These are phyloP conservation scores for Alternaria longipes DNA, from an alignment of 2,329 filamentous ascomycete genomes.

Conservation along the genomic window DNA sequence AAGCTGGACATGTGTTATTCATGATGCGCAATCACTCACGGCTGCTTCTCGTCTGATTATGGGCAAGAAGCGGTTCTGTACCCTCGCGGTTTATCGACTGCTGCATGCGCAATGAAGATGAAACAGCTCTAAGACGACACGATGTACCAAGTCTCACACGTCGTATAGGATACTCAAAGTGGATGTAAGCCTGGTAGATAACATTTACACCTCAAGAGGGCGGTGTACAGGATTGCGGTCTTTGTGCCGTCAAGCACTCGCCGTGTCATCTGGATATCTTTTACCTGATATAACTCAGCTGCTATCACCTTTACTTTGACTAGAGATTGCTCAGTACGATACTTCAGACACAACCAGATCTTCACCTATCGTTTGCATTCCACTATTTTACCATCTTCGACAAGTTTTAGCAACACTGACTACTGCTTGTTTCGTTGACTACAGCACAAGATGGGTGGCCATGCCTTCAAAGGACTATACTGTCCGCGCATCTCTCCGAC, in stretches of 20 bases:
- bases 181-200: neutral
- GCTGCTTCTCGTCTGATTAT: too few species aligned
- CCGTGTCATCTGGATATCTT: neutral
- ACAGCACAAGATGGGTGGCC: slow-evolving; percentile 28
- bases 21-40: too few species aligned
- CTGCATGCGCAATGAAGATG: neutral
- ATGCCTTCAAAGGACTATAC: slow-evolving; percentile 20
- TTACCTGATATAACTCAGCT: neutral
- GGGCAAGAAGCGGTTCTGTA: neutral
- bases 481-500: slow-evolving; percentile 33
- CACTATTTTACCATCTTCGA: neutral
- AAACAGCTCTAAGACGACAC: neutral
- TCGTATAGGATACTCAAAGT: neutral
- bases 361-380: too few species aligned
- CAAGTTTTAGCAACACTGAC: too few species aligned
- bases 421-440: neutral
- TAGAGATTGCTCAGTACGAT: too few species aligned
- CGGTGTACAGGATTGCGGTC: neutral
- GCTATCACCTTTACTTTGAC: neutral
- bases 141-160: neutral
- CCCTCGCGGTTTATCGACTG: neutral
- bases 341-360: too few species aligned
- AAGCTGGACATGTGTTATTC: neutral
- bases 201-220: rapidly evolving
- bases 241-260: neutral